Evolutionary conservation across 78 protist genomes (phyloP).

Genomic region (Dictyostelium firmibasis): DNA sequence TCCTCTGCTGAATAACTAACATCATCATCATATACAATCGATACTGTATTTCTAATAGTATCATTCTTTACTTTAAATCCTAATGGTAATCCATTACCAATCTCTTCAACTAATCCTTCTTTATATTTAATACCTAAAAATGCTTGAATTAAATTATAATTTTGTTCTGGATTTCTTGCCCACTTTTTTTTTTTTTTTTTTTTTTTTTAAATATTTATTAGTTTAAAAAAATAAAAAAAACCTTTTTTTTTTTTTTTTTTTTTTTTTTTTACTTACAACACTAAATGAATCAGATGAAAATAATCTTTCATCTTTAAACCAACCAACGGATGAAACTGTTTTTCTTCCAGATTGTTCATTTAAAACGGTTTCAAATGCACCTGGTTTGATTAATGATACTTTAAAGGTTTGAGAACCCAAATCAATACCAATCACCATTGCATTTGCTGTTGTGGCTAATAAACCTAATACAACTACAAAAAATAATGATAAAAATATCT

Average conservation of each 20-base stretch:
- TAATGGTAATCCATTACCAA: constrained; percentile 46
- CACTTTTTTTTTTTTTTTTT: constrained; percentile 39
- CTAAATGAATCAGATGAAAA: constrained; percentile 80
- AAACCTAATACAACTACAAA: not conserved
- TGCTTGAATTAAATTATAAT: constrained; percentile 18
- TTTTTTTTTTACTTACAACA: constrained; percentile 30
- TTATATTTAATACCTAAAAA: constrained; percentile 25
- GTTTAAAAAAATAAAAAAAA: too few relatives aligned
- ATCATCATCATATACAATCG: constrained; percentile 9
- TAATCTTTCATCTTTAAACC: constrained; percentile 80
- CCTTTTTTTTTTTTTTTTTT: too few relatives aligned
- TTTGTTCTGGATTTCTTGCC: constrained; percentile 76
- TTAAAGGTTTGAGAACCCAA: constrained; percentile 85
- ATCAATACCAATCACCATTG: constrained; percentile 87
- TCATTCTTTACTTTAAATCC: constrained; percentile 59
- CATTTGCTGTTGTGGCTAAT: not conserved
- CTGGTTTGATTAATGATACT: constrained; percentile 74
- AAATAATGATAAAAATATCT: not conserved
- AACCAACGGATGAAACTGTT: constrained; percentile 74
- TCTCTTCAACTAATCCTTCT: constrained; percentile 8
- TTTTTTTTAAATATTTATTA: too few relatives aligned
- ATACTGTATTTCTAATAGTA: constrained; percentile 47
- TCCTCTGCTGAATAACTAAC: constrained; percentile 72
- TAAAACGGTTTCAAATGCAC: constrained; percentile 79
- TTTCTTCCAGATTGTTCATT: constrained; percentile 88